These are phyloP conservation scores for Angophora floribunda DNA, from an alignment of 345 rosid genomes.

Conservation along the genomic window DNA sequence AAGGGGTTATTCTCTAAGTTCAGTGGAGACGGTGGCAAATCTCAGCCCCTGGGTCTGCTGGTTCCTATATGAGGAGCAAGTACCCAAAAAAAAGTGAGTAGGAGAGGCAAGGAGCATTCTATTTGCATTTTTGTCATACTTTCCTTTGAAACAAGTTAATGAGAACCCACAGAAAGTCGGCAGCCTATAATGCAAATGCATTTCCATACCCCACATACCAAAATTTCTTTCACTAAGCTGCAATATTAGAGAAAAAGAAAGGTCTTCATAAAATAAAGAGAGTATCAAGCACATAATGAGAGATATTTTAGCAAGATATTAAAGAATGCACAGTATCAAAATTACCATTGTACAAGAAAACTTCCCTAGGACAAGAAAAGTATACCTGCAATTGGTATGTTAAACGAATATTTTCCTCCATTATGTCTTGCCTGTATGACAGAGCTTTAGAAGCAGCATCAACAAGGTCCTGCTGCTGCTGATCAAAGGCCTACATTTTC, in stretches of 20 bases:
- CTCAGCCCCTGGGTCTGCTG: not conserved
- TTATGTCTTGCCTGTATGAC: constrained; percentile 89
- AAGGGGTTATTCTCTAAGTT: not conserved
- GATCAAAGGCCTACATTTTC: constrained; percentile 83
- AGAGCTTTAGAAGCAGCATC: constrained; percentile 98
- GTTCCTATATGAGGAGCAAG: not conserved
- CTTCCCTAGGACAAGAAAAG: not conserved
- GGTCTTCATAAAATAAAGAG: not conserved
- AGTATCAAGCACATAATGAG: not conserved
- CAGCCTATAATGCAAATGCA: not conserved
- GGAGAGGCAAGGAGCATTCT: not conserved
- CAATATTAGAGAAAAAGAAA: not conserved
- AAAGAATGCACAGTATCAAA: not conserved
- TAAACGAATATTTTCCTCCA: constrained; percentile 90
- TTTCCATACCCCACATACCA: not conserved
- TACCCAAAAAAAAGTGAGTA: not conserved
- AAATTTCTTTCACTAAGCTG: not conserved
- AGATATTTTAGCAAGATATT: not conserved
- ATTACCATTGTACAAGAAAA: not conserved
- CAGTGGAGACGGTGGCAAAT: not conserved
- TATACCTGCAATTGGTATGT: constrained; percentile 87
- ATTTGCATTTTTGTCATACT: not conserved
- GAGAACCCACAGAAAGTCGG: not conserved
- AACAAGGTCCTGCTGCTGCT: constrained; percentile 94
- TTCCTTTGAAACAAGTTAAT: not conserved